Evolutionary conservation across 208 protist genomes (phyloP).

Genomic region (Crithidia expoeki): DNA sequence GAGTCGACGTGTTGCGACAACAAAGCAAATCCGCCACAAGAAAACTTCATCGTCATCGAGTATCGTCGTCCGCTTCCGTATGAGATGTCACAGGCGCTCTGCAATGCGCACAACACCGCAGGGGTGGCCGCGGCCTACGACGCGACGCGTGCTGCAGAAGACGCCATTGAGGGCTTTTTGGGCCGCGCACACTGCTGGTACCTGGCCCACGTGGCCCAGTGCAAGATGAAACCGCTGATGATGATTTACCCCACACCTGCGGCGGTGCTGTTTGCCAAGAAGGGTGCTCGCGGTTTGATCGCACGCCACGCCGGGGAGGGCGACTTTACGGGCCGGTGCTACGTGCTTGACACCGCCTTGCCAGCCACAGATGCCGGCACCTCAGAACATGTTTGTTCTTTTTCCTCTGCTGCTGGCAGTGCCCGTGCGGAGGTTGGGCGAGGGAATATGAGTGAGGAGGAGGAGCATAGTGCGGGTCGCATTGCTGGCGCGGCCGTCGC

Average conservation of each 20-base stretch:
- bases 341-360: constrained; percentile 26
- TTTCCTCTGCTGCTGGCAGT: not conserved
- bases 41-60: constrained; percentile 35
- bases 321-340: constrained; percentile 15
- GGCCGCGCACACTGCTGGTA: constrained; percentile 63
- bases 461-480: not conserved
- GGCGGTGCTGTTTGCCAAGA: constrained; percentile 11
- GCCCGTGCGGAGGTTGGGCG: too few relatives aligned
- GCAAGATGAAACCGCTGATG: constrained; percentile 30
- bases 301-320: not conserved
- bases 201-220: constrained; percentile 22
- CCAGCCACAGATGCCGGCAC: not conserved
- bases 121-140: constrained; percentile 7
- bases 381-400: not conserved
- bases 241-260: constrained; percentile 47
- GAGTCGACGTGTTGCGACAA: constrained; percentile 17
- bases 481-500: not conserved
- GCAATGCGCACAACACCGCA: constrained; percentile 3
- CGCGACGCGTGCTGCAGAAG: constrained; percentile 5
- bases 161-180: constrained; percentile 63
- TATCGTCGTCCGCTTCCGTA: constrained; percentile 31
- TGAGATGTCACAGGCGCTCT: constrained; percentile 22
- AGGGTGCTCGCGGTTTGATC: not conserved
- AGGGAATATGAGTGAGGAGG: too few relatives aligned
- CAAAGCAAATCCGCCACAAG: constrained; percentile 15